phyloP scores from a whole-genome alignment of 352 stramenopile species.

The Pilasporangium apinafurcum region DNA sequence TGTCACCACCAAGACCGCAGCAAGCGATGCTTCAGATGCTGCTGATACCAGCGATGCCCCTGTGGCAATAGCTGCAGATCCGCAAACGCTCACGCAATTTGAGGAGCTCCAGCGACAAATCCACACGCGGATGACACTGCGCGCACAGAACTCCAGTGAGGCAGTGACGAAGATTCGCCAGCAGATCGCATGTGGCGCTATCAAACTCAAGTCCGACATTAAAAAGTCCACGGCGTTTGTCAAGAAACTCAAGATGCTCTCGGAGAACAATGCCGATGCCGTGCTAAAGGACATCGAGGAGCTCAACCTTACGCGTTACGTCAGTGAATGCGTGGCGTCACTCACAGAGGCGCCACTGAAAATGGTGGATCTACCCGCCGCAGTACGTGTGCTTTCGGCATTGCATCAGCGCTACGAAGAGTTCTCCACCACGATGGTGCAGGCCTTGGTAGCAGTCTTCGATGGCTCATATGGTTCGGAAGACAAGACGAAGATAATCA shows the following conservation, averaged over 20 bases:
- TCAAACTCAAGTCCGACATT: slow-evolving; percentile 96
- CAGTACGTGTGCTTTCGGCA: slow-evolving; percentile 80
- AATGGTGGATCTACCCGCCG: slow-evolving; percentile 74
- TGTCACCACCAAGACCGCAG: too few species aligned
- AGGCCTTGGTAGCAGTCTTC: slow-evolving; percentile 47
- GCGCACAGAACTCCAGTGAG: slow-evolving; percentile 43
- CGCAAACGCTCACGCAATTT: slow-evolving; percentile 21
- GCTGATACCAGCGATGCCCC: too few species aligned
- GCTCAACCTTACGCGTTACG: slow-evolving; percentile 93
- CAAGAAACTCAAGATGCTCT: slow-evolving; percentile 91
- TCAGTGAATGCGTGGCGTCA: slow-evolving; percentile 91
- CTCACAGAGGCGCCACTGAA: slow-evolving; percentile 87
- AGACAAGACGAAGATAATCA: slow-evolving; percentile 73
- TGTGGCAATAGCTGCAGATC: not conserved
- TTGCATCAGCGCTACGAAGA: slow-evolving; percentile 92
- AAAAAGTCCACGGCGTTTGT: slow-evolving; percentile 98
- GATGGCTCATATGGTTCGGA: slow-evolving; percentile 51
- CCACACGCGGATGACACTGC: slow-evolving; percentile 31
- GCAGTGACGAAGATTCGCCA: slow-evolving; percentile 51
- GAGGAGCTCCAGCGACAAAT: slow-evolving; percentile 35
- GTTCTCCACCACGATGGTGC: slow-evolving; percentile 65
- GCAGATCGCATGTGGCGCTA: slow-evolving; percentile 76
- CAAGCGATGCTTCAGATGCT: too few species aligned
- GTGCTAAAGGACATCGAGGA: slow-evolving; percentile 84
- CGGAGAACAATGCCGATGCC: slow-evolving; percentile 59